Conservation (phyloP, 805 yeast genomes). For the Maudiozyma pseudohumilis region DNA sequence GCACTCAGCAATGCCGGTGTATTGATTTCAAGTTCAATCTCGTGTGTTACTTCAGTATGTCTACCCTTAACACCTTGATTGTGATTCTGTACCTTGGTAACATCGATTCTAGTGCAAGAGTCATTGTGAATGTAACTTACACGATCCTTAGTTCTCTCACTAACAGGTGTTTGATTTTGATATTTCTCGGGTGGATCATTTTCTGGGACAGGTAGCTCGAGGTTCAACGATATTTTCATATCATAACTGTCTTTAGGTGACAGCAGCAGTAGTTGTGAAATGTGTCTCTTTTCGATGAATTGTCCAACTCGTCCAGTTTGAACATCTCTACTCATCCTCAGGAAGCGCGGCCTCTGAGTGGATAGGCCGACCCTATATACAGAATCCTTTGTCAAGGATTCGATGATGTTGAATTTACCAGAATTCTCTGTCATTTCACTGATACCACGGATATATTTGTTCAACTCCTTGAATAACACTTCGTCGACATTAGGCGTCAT, state of each 20-base stretch:
- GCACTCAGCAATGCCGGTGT: slow-evolving; percentile 33
- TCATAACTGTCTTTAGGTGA: slow-evolving; percentile 75
- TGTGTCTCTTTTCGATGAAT: slow-evolving; percentile 61
- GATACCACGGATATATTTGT: slow-evolving; percentile 44
- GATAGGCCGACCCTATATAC: slow-evolving; percentile 53
- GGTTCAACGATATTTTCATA: slow-evolving; percentile 60
- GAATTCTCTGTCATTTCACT: slow-evolving; percentile 41
- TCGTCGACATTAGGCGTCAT: slow-evolving; percentile 61
- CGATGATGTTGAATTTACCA: slow-evolving; percentile 48
- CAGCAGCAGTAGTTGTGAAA: slow-evolving; percentile 62
- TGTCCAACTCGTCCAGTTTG: slow-evolving; percentile 57
- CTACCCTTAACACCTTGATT: slow-evolving; percentile 17
- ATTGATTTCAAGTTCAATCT: slow-evolving; percentile 45
- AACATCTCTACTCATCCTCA: slow-evolving; percentile 59
- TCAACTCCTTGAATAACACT: slow-evolving; percentile 48
- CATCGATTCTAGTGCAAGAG: slow-evolving; percentile 62
- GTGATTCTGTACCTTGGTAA: slow-evolving; percentile 45
- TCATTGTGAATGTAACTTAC: slow-evolving; percentile 63
- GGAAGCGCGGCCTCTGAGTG: slow-evolving; percentile 52
- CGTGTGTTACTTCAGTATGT: slow-evolving; percentile 28
- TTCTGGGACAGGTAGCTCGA: slow-evolving; percentile 59
- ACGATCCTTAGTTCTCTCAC: slow-evolving; percentile 63
- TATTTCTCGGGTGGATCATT: slow-evolving; percentile 46
- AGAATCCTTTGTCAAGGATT: slow-evolving; percentile 53
- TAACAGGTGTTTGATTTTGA: slow-evolving; percentile 42